Conservation (phyloP, 345 rosid genomes). For the Gossypium ekmanianum region DNA sequence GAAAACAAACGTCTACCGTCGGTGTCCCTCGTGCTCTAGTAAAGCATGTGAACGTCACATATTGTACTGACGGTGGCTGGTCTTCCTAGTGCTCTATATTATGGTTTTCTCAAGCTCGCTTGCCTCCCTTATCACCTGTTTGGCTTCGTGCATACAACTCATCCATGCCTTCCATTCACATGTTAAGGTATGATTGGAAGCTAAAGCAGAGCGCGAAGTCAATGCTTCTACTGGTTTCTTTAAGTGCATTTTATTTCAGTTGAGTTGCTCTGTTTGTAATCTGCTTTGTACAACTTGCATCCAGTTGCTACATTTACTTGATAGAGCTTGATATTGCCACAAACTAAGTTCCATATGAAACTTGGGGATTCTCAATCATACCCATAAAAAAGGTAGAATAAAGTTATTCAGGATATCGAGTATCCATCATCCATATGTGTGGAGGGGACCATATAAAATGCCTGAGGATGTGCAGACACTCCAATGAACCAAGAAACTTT, state of each 20-base stretch:
- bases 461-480: background rate
- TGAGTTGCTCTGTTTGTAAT: background rate
- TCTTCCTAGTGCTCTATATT: background rate
- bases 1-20: slow-evolving; percentile 33
- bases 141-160: slow-evolving; percentile 6
- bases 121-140: slow-evolving; percentile 10
- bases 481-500: background rate
- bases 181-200: background rate
- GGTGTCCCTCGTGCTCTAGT: slow-evolving; percentile 24
- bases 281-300: background rate
- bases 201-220: background rate
- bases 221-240: background rate
- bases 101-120: background rate
- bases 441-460: background rate
- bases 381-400: background rate
- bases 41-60: background rate
- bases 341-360: background rate
- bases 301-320: background rate
- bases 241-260: background rate
- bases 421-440: background rate
- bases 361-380: background rate
- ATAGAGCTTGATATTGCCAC: background rate
- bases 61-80: slow-evolving; percentile 36
- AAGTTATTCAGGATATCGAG: background rate
- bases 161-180: background rate